Evolutionary conservation across 2,329 filamentous ascomycete genomes (phyloP), one percentile per base, ranked within the genome.

Genomic region (Alternaria triticina): DNA sequence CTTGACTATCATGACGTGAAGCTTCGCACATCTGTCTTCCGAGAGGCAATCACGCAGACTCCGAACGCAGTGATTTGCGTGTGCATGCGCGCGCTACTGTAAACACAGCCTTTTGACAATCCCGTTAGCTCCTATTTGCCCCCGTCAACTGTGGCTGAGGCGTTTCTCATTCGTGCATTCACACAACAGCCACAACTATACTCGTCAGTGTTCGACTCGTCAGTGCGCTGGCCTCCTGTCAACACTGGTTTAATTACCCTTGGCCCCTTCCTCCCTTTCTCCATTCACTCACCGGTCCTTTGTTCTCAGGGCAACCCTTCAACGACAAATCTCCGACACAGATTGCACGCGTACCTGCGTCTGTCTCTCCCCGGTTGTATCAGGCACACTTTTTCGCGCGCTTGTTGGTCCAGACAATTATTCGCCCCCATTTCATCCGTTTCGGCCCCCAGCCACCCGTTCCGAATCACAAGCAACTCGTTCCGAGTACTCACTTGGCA

Each of bases 1-100:
- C 71, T 74, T 74, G 52, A 63, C 51, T 23, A 23, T 64, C 22
- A 64, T 74, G 71, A 74, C 71, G 69, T 70, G 67, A 59, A 64
- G 63, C 60, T 68, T 62, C 50, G 67, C 59, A 30, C 60, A 60
- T 58, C 45, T 23, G 12, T 33, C 52, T 50, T 51, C 44, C n/a
- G 17, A 22, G 15, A 22, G 36, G 17, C 59, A 52, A 43, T 49
- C 33, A 17, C 22, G 25, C 25, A 12, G 11, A 13, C 20, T 40
- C 57, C 17, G 20, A 12, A 30, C 30, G 12, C 27, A 25, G 25
- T 62, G 62, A 67, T 69, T 66, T 67, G 64, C 22, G 58, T 52
- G 64, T 55, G 30, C 27, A 33, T 46, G 30, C 59, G 23, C 55
- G 64, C 59, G 61, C 66, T 63, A 60, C 36, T 23, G 11, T 17